These are phyloP conservation scores for Botryotinia convoluta DNA, from an alignment of 2,329 filamentous ascomycete genomes.

Conservation along the genomic window DNA sequence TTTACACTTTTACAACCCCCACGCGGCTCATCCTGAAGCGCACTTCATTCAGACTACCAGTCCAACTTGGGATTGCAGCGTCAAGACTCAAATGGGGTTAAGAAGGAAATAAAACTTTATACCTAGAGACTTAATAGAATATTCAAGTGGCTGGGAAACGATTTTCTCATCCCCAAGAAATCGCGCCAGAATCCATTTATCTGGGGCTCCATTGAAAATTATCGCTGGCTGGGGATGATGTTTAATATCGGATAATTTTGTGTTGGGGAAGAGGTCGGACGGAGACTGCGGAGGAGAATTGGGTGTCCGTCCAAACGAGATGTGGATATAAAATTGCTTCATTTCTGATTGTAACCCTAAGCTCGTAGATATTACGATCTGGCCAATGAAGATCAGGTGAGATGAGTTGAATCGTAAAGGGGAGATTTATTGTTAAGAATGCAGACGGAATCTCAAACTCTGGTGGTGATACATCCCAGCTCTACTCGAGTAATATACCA, in stretches of 20 bases:
- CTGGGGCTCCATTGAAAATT: constrained; percentile 14
- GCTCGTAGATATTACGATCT: not conserved
- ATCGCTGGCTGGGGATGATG: constrained; percentile 1
- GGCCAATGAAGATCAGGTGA: not conserved
- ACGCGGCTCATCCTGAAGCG: not conserved
- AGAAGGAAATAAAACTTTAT: not conserved
- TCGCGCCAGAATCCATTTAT: not conserved
- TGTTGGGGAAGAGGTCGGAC: not conserved
- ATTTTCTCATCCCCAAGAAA: not conserved
- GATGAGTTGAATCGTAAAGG: not conserved
- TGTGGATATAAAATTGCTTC: constrained; percentile 18
- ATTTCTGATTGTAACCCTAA: not conserved
- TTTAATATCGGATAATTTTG: not conserved
- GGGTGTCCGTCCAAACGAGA: not conserved
- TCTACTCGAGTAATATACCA: not conserved
- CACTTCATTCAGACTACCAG: not conserved
- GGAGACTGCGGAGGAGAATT: not conserved
- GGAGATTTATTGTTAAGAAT: not conserved
- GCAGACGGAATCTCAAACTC: not conserved
- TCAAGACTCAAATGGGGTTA: not conserved
- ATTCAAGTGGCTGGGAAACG: constrained; percentile 5
- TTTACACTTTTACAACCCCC: not conserved
- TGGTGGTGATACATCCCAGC: not conserved
- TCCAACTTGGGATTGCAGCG: not conserved
- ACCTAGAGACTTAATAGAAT: not conserved